Percentiles rank a stretch among this genome's conserved stretches.
phyloP scores from a whole-genome alignment of 306 rosid species.

The Arachis stenosperma region DNA sequence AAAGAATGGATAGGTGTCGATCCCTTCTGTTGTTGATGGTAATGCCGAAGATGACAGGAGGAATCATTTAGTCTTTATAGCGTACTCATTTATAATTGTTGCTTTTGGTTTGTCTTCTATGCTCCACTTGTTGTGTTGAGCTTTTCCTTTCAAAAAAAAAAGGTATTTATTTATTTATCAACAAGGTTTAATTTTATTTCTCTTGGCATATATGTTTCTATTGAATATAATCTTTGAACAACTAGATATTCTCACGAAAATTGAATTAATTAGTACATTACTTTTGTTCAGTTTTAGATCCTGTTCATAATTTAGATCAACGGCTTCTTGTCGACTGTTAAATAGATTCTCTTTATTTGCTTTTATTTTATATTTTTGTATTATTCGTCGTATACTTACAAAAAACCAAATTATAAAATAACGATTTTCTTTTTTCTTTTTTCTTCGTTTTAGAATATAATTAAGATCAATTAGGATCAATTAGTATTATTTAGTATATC shows the following conservation, averaged over 20 bases:
- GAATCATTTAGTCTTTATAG: no score
- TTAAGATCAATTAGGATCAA: no score
- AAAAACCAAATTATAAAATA: not conserved
- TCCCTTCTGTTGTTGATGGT: no score
- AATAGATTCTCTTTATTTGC: not conserved
- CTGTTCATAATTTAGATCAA: not conserved
- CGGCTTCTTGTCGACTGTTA: not conserved
- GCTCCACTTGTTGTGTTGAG: no score
- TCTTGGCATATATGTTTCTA: not conserved
- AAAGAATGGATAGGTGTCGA: no score
- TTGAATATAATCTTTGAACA: not conserved
- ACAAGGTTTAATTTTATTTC: not conserved
- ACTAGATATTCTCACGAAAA: not conserved
- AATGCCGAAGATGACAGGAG: no score
- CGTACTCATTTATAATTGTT: no score
- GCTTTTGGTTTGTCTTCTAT: no score
- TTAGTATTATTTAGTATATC: no score
- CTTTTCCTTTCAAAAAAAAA: no score
- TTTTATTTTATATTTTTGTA: not conserved
- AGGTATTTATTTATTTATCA: not conserved
- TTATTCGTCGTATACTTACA: not conserved
- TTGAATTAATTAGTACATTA: not conserved
- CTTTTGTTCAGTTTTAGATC: not conserved
- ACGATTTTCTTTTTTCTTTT: not conserved
- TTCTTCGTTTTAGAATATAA: not conserved